Conservation (phyloP, 176 grass and related monocot genomes). For the Neostapfia colusana region DNA sequence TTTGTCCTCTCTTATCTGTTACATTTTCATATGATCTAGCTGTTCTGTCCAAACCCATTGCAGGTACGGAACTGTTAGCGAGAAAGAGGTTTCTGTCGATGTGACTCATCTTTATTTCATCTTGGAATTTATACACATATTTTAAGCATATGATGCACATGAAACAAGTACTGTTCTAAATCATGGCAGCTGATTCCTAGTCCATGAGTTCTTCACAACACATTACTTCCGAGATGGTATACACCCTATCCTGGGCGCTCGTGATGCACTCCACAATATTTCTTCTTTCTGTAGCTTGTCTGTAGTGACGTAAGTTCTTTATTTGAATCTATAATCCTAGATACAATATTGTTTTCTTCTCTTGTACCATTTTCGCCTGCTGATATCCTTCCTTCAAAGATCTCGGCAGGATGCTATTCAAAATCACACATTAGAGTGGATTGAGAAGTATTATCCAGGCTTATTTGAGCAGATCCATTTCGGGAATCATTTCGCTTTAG, state of each 20-base stretch:
- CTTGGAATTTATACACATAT: background rate
- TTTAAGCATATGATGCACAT: background rate
- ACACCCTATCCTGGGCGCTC: slow-evolving; percentile 83
- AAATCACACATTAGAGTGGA: slow-evolving; percentile 83
- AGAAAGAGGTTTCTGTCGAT: slow-evolving; percentile 53
- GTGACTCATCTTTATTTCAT: background rate
- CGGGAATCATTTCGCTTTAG: slow-evolving; percentile 92
- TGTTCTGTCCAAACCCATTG: slow-evolving; percentile 26
- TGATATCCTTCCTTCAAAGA: slow-evolving; percentile 41
- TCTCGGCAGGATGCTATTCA: slow-evolving; percentile 96
- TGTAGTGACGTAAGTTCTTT: slow-evolving; percentile 85
- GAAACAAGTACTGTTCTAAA: slow-evolving; percentile 17
- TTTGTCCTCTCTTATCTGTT: slow-evolving; percentile 11
- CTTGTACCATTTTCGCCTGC: background rate
- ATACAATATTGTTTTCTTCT: background rate
- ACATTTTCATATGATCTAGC: background rate
- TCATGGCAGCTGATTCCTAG: slow-evolving; percentile 76
- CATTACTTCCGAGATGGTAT: slow-evolving; percentile 92
- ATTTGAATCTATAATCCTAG: slow-evolving; percentile 14
- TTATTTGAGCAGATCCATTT: slow-evolving; percentile 97
- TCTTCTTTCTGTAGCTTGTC: slow-evolving; percentile 90
- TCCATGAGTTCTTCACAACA: slow-evolving; percentile 97
- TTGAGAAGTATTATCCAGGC: slow-evolving; percentile 81
- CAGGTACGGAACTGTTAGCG: slow-evolving; percentile 99
- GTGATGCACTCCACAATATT: slow-evolving; percentile 73